Evolutionary conservation across 352 stramenopile genomes (phyloP).

Genomic region (Phytophthora gonapodyides): DNA sequence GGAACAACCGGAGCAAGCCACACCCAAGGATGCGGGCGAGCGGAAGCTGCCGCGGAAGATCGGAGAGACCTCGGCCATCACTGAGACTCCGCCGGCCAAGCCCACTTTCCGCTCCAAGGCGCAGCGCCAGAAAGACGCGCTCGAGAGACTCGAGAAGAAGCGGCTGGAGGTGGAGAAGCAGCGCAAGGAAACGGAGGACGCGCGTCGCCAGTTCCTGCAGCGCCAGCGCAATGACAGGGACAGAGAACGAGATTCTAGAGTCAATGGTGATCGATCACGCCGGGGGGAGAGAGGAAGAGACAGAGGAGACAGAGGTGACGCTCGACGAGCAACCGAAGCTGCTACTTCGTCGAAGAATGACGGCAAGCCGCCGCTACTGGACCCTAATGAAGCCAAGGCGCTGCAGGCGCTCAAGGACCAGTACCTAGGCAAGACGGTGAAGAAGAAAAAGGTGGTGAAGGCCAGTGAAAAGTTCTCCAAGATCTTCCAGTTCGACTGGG

Average conservation of each 20-base stretch:
- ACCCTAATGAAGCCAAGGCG: constrained; percentile 71
- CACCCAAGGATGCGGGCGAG: constrained; percentile 15
- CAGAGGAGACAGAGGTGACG: constrained; percentile 16
- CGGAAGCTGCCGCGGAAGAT: constrained; percentile 49
- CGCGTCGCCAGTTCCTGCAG: constrained; percentile 68
- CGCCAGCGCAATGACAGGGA: constrained; percentile 51
- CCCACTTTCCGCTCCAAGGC: constrained; percentile 81
- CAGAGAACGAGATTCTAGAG: constrained; percentile 19
- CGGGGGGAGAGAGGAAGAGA: constrained; percentile 24
- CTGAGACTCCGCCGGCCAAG: constrained; percentile 28
- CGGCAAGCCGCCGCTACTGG: constrained; percentile 24
- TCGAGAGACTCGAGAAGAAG: constrained; percentile 76
- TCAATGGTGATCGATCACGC: constrained; percentile 23
- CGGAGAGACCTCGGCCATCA: constrained; percentile 4
- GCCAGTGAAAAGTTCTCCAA: constrained; percentile 93
- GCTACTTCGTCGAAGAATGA: constrained; percentile 19
- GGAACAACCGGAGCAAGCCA: constrained; percentile 5
- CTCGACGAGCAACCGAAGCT: constrained; percentile 1
- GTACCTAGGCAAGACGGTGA: constrained; percentile 86
- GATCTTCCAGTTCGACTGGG: constrained; percentile 96
- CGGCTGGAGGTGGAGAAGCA: constrained; percentile 64
- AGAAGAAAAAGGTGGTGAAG: constrained; percentile 92
- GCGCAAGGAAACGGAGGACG: constrained; percentile 55
- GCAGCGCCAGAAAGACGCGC: constrained; percentile 76
- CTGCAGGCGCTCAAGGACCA: constrained; percentile 87